A percentile compares a stretch with the other conserved stretches of the same genome.
Evolutionary conservation across 1,284 basidiomycete species (phyloP).

Genomic region (Tilletia horrida): DNA sequence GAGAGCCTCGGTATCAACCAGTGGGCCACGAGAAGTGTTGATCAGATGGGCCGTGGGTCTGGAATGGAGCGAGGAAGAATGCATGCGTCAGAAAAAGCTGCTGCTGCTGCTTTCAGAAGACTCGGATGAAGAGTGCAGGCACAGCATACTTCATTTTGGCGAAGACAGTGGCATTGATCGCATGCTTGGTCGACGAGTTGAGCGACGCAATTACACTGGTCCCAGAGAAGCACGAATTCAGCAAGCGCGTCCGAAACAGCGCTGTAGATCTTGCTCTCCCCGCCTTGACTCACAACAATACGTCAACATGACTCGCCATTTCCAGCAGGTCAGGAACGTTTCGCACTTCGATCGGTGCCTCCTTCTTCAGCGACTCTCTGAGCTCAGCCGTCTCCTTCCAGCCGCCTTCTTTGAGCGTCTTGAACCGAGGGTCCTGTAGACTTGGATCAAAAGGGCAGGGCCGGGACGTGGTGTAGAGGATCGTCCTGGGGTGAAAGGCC

Average conservation of each 20-base stretch:
- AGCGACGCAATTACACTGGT: slow-evolving; percentile 73
- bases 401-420: not conserved
- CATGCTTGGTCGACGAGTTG: slow-evolving; percentile 68
- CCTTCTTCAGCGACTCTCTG: not conserved
- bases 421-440: slow-evolving; percentile 13
- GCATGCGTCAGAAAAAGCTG: no score
- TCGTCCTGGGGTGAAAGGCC: slow-evolving; percentile 31
- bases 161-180: slow-evolving; percentile 72
- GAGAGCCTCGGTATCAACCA: slow-evolving; percentile 80
- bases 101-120: no score
- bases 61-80: not conserved
- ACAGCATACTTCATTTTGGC: slow-evolving; percentile 72
- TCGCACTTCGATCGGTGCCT: slow-evolving; percentile 26
- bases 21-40: slow-evolving; percentile 58
- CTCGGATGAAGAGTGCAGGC: slow-evolving; percentile 55
- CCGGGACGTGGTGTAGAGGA: slow-evolving; percentile 40
- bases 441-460: slow-evolving; percentile 31
- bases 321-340: slow-evolving; percentile 34
- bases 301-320: slow-evolving; percentile 32
- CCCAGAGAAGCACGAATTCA: no score
- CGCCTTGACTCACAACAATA: slow-evolving; percentile 36
- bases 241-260: no score
- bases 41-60: slow-evolving; percentile 32
- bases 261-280: no score
- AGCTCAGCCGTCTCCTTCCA: not conserved